These are phyloP conservation scores for Aureobasidium mangrovei DNA, from an alignment of 2,329 filamentous ascomycete species.

Conservation along the genomic window DNA sequence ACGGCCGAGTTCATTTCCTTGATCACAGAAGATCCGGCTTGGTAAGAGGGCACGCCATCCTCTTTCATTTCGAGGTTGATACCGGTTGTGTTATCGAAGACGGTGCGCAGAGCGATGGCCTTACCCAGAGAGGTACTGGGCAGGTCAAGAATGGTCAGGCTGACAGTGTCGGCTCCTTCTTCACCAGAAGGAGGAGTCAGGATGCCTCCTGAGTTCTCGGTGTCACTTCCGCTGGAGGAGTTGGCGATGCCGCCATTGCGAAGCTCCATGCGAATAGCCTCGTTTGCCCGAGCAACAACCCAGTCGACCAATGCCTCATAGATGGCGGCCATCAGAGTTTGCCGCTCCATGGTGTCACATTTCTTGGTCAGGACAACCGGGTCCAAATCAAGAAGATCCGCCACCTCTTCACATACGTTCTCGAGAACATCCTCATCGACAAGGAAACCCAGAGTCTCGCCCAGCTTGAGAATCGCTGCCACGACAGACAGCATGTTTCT, in stretches of 20 bases:
- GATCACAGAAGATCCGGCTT: constrained; percentile 71
- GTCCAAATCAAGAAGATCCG: constrained; percentile 75
- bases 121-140: constrained; percentile 73
- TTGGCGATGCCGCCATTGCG: constrained; percentile 55
- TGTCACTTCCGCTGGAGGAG: constrained; percentile 55
- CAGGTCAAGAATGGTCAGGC: constrained; percentile 79
- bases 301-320: constrained; percentile 95
- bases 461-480: constrained; percentile 80
- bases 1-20: constrained; percentile 83
- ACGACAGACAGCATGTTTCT: constrained; percentile 78
- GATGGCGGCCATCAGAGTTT: constrained; percentile 71
- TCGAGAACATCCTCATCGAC: constrained; percentile 79
- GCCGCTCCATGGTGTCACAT: constrained; percentile 75
- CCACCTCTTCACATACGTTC: constrained; percentile 81
- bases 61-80: constrained; percentile 98
- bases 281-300: constrained; percentile 83
- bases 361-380: constrained; percentile 71
- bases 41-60: constrained; percentile 70
- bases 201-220: constrained; percentile 36
- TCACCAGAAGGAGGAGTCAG: constrained; percentile 60
- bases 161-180: constrained; percentile 73
- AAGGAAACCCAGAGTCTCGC: constrained; percentile 77
- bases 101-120: constrained; percentile 75
- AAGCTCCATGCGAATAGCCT: constrained; percentile 70
- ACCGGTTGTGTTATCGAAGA: constrained; percentile 86